Base-by-base conservation (phyloP, 2,329 filamentous ascomycete genomes). In the Stachybotrys echinatus region DNA sequence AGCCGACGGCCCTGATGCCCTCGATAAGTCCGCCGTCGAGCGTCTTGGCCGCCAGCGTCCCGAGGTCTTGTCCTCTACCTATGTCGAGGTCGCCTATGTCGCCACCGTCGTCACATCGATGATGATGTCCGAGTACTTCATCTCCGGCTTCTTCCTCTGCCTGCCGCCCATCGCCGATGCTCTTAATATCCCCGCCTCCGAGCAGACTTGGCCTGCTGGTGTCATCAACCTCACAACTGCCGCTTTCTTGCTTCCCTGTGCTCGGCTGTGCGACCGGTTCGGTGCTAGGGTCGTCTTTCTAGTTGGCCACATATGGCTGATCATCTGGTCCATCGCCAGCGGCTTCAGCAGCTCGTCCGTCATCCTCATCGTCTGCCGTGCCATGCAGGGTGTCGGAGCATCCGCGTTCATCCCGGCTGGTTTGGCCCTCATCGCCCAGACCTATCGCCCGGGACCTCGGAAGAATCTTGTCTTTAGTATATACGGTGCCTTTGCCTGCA, bases 121-220 rank as follows among this genome's bases (percentile, higher is more conserved):
- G 69, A 77, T 85, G 53, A 74, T 86, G 58, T 74, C 79, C 57
- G 88, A 92, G 69, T 92, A 85, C 66, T 87, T 86, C 61, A 79
- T 92, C 47, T 87, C 84, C 44, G 89, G 89, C 27, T 94, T 92
- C 64, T 80, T 79, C 52, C 85, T 88, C 55, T 79, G 92, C 22
- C 67, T 92, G 0, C 88, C 89, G 1, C 81, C 80, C 0, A 65
- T 94, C 3, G 73, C 81, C 12, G 61, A 66, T 12, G 75, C 81
- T 1, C 74, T 94, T 4, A 49, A 81, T 38, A 90, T 94, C 39
- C 80, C 42, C 0, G 74, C 66, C 61, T 75, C 61, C 40, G 82
- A 61, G 57, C 78, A 62, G 66, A 89, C 72, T 66, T 90, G 81
- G 88, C 87, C 69, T 57, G 83, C 70, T 64, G 84, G 71, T 58